phyloP scores from a whole-genome alignment of 192 early-diverging fungal genomes.

The Oehlia diaphana region DNA sequence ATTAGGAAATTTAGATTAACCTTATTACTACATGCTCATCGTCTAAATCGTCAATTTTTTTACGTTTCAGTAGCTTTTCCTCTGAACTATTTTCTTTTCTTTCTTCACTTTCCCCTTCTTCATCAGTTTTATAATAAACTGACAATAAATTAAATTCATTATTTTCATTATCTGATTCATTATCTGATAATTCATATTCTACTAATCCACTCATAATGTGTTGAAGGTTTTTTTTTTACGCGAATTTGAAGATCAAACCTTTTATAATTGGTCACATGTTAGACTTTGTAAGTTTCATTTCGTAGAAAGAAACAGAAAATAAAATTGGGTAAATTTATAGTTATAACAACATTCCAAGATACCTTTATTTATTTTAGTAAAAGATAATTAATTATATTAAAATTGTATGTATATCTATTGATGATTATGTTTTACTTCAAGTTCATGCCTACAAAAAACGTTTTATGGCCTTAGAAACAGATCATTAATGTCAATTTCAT shows the following conservation, averaged over 20 bases:
- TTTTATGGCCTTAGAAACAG: no score
- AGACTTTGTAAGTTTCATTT: no score
- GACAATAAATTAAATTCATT: background rate
- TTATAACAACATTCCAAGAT: no score
- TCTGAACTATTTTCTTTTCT: background rate
- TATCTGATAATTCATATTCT: background rate
- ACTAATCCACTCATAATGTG: background rate
- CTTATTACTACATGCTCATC: background rate
- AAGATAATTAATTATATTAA: no score
- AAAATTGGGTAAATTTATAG: no score
- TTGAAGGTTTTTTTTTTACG: background rate
- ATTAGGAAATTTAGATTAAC: background rate
- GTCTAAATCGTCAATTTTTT: background rate
- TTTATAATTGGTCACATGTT: no score
- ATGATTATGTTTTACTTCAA: no score
- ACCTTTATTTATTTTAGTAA: no score
- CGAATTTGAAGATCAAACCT: background rate
- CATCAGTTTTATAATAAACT: background rate
- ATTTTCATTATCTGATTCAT: background rate
- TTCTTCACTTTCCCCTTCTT: background rate
- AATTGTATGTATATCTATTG: no score
- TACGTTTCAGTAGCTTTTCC: background rate
- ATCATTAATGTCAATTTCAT: no score
- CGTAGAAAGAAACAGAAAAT: no score
- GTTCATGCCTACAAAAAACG: no score